phyloP scores from a whole-genome alignment of 2,329 filamentous ascomycete genomes.

The Keithomyces neogunnii region DNA sequence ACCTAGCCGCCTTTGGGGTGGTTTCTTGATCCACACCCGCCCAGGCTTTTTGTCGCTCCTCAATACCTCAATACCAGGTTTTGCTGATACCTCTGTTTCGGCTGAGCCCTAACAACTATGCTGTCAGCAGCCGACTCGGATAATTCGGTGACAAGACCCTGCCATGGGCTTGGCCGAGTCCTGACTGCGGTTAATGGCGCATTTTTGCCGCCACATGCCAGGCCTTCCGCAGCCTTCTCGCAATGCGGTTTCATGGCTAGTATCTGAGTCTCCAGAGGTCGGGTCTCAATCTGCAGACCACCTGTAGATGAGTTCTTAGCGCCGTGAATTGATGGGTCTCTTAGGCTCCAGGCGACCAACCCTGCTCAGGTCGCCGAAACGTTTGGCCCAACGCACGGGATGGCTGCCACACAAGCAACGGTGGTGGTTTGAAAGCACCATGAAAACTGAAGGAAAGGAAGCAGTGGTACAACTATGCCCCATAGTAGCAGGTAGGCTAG shows the following conservation, averaged over 20 bases:
- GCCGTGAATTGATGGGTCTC: slow-evolving; percentile 6
- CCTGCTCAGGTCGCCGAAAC: slow-evolving; percentile 9
- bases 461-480: slow-evolving; percentile 5
- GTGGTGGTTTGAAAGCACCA: neutral
- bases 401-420: slow-evolving; percentile 3
- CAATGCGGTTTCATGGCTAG: slow-evolving; percentile 4
- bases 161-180: too few species aligned
- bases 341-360: slow-evolving; percentile 6
- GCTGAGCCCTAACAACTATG: neutral
- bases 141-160: neutral
- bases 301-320: slow-evolving; percentile 5
- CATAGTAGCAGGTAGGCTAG: slow-evolving; percentile 6
- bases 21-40: slow-evolving; percentile 3
- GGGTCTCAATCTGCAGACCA: neutral
- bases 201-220: neutral
- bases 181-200: too few species aligned
- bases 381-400: slow-evolving; percentile 7
- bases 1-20: slow-evolving; percentile 7
- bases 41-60: slow-evolving; percentile 3
- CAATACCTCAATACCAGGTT: neutral
- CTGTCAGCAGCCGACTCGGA: neutral
- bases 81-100: neutral
- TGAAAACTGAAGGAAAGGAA: slow-evolving; percentile 1
- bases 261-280: neutral
- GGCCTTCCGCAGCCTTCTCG: slow-evolving; percentile 1